Evolutionary conservation across 1,284 basidiomycete species (phyloP).

Genomic region (Phellopilus nigrolimitatus): DNA sequence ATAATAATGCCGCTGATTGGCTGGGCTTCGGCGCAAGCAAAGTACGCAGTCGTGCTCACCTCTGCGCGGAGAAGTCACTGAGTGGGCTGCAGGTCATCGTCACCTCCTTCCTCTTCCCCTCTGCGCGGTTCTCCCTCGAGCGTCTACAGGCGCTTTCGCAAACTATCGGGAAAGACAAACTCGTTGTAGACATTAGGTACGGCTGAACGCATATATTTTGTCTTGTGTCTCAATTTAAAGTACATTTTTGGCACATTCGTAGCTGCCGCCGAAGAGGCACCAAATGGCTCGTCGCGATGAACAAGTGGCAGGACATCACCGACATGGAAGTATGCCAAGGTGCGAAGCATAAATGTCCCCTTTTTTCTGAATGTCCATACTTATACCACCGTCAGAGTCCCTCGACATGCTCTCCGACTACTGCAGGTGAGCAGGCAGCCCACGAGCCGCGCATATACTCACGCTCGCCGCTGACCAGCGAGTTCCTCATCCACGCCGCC

Average conservation of each 20-base stretch:
- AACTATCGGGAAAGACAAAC: constrained; percentile 76
- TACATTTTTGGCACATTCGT: constrained; percentile 4
- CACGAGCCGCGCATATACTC: background rate
- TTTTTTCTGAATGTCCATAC: background rate
- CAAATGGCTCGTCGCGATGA: constrained; percentile 96
- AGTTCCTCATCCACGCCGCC: constrained; percentile 95
- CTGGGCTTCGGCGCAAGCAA: constrained; percentile 88
- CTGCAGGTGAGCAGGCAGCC: constrained; percentile 55
- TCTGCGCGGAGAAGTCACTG: background rate
- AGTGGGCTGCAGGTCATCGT: constrained; percentile 77
- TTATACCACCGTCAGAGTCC: constrained; percentile 44
- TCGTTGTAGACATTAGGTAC: constrained; percentile 95
- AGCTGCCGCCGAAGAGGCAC: constrained; percentile 81
- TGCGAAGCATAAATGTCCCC: constrained; percentile 26
- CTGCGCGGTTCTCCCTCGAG: constrained; percentile 71
- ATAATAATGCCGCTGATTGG: constrained; percentile 81
- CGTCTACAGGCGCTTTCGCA: constrained; percentile 62
- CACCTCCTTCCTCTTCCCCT: constrained; percentile 93
- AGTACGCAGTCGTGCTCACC: constrained; percentile 38
- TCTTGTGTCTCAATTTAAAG: background rate
- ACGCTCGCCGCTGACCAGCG: too few species aligned
- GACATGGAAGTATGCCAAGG: constrained; percentile 90
- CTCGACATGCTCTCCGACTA: constrained; percentile 66
- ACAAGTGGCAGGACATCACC: constrained; percentile 97
- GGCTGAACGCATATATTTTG: background rate